A percentile compares a stretch with the other conserved stretches of the same genome.
Evolutionary conservation across 2,329 filamentous ascomycete genomes (phyloP).

Genomic region (Lachnellula subtilissima): DNA sequence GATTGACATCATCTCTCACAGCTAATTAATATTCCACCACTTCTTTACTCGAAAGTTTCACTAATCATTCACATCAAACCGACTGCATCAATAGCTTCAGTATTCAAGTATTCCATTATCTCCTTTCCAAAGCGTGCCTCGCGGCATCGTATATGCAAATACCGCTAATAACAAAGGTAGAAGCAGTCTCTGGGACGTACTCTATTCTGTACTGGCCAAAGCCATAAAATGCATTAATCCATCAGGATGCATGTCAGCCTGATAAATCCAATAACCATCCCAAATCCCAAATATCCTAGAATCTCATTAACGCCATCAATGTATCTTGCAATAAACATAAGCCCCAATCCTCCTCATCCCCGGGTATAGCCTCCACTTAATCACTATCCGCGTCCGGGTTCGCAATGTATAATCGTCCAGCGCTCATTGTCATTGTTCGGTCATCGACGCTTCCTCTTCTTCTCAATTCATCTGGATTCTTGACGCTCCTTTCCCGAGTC

Average conservation of each 20-base stretch:
- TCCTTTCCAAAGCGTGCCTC: neutral
- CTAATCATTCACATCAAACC: no score
- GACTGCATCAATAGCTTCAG: neutral
- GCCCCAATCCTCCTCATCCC: neutral
- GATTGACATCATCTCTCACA: no score
- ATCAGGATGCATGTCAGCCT: neutral
- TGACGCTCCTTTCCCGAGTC: conserved; percentile 60
- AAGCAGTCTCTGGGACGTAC: neutral
- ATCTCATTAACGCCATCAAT: neutral
- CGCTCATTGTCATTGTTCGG: conserved; percentile 58
- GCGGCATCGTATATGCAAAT: neutral
- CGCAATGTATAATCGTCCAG: conserved; percentile 74
- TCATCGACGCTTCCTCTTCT: conserved; percentile 81
- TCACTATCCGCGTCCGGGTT: conserved; percentile 60
- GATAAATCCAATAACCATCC: no score
- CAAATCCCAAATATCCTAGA: no score
- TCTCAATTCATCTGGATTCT: conserved; percentile 65
- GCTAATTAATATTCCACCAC: no score
- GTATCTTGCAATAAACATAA: neutral
- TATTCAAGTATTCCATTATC: neutral
- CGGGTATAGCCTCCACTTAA: conserved; percentile 22
- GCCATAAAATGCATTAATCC: neutral
- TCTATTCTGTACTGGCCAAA: neutral
- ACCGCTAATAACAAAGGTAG: neutral
- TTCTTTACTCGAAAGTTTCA: no score